A percentile compares a stretch with the other conserved stretches of the same genome.
phyloP scores from a whole-genome alignment of 2,329 filamentous ascomycete species.

The Ceratocystis colombiana region DNA sequence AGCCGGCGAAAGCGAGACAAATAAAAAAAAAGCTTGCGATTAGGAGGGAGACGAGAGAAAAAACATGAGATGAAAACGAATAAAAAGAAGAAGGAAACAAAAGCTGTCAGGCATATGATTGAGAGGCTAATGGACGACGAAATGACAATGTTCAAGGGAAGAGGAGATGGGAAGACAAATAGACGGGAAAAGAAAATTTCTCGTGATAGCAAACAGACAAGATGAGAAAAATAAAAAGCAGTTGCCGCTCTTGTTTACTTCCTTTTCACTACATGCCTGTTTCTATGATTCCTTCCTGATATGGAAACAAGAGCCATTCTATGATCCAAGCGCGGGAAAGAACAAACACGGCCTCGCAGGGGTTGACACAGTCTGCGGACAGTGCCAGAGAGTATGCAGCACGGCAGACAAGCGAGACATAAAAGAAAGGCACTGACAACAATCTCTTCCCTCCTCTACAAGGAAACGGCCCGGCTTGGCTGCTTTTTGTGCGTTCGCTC shows the following conservation, averaged over 20 bases:
- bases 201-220: background rate
- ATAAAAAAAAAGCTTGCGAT: too few relatives aligned
- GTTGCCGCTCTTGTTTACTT: slow-evolving; percentile 14
- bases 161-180: background rate
- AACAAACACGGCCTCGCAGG: background rate
- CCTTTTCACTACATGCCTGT: background rate
- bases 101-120: background rate
- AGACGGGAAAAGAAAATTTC: slow-evolving; percentile 27
- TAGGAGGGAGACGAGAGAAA: background rate
- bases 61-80: background rate
- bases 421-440: background rate
- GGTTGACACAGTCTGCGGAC: background rate
- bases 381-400: background rate
- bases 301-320: background rate
- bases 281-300: slow-evolving; percentile 12
- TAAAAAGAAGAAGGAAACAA: background rate
- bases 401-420: background rate
- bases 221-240: background rate
- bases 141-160: background rate
- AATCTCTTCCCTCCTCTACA: background rate
- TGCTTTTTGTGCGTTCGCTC: too few relatives aligned
- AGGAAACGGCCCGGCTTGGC: too few relatives aligned
- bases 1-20: too few relatives aligned
- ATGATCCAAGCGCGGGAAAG: background rate
- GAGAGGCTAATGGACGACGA: background rate